These are phyloP conservation scores for Aegilops sharonensis DNA, from an alignment of 176 grass and related monocot genomes.

Conservation along the genomic window DNA sequence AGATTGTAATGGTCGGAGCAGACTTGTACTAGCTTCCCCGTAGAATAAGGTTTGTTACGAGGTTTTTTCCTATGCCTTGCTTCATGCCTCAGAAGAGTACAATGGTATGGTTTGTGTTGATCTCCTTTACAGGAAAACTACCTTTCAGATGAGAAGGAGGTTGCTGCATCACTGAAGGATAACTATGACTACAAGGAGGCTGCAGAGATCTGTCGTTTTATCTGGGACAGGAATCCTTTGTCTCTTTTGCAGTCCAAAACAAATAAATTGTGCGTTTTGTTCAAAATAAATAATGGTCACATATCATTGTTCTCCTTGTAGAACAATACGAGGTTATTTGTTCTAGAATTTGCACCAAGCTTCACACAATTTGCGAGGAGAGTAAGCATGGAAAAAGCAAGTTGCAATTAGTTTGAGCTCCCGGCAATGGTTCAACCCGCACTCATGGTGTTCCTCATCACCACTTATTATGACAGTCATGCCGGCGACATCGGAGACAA, in stretches of 20 bases:
- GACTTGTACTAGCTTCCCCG: slow-evolving; percentile 66
- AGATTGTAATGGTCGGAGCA: slow-evolving; percentile 60
- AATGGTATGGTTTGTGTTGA: background rate
- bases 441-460: too few relatives aligned
- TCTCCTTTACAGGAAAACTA: slow-evolving; percentile 53
- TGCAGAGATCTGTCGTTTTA: background rate
- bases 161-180: slow-evolving; percentile 20
- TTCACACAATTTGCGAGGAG: too few relatives aligned
- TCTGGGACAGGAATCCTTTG: background rate
- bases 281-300: too few relatives aligned
- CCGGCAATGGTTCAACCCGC: too few relatives aligned
- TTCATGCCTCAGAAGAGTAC: background rate
- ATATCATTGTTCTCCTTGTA: too few relatives aligned
- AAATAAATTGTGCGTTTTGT: too few relatives aligned
- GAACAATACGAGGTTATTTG: too few relatives aligned
- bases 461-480: too few relatives aligned
- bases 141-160: slow-evolving; percentile 47
- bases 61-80: background rate
- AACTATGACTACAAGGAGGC: background rate
- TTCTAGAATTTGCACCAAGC: too few relatives aligned
- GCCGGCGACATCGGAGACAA: too few relatives aligned
- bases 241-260: background rate
- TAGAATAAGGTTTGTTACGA: slow-evolving; percentile 57
- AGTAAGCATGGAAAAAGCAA: too few relatives aligned
- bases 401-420: too few relatives aligned